These are phyloP conservation scores for Ophiostoma sp. DNA, from an alignment of 2,329 filamentous ascomycete species.

Conservation along the genomic window DNA sequence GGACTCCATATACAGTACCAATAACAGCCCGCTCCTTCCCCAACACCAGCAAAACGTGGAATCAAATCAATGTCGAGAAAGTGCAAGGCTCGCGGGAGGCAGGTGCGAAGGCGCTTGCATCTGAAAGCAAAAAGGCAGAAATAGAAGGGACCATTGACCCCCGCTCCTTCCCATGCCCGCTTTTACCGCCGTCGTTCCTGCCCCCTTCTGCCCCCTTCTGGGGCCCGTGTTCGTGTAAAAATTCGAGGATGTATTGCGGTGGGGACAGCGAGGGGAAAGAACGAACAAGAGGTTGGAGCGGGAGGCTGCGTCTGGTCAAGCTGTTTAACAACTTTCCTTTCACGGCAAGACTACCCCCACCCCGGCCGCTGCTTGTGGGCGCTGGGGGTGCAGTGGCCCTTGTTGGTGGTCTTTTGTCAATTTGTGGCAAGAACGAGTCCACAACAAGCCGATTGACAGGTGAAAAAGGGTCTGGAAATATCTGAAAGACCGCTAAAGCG, in stretches of 20 bases:
- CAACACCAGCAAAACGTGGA: neutral
- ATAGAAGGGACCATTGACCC: neutral
- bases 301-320: neutral
- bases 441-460: neutral
- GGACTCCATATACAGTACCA: neutral
- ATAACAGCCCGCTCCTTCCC: neutral
- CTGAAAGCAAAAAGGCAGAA: neutral
- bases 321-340: constrained; percentile 21
- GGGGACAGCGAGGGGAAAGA: neutral
- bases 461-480: neutral
- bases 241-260: neutral
- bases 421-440: neutral
- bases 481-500: neutral
- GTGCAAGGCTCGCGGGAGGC: constrained; percentile 1
- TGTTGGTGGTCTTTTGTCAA: neutral
- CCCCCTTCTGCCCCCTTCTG: neutral
- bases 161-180: constrained; percentile 5
- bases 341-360: constrained; percentile 20
- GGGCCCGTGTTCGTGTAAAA: neutral
- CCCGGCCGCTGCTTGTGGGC: constrained; percentile 12
- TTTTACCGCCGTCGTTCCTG: constrained; percentile 13
- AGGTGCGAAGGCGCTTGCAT: neutral
- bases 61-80: neutral
- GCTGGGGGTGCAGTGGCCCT: neutral
- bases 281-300: neutral